Evolutionary conservation across 306 rosid species (phyloP).

Genomic region (Alnus glutinosa): DNA sequence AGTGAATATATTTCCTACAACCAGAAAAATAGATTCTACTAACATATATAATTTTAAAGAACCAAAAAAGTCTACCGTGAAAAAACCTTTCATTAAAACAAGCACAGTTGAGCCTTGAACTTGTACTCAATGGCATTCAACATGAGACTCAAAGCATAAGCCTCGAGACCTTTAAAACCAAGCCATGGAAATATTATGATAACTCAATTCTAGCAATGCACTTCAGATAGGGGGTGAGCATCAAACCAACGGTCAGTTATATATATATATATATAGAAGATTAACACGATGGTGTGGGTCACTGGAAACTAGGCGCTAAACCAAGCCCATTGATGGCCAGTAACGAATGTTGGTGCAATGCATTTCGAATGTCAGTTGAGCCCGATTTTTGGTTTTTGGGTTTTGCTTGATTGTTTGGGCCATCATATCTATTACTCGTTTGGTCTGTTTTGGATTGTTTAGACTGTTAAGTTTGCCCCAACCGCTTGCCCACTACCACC

Average conservation of each 20-base stretch:
- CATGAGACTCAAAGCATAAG: neutral
- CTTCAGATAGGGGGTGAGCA: neutral
- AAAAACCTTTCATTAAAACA: neutral
- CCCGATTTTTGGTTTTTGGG: neutral
- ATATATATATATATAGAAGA: too few species aligned
- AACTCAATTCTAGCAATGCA: neutral
- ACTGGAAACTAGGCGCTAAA: neutral
- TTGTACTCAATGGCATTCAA: neutral
- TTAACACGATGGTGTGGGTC: too few species aligned
- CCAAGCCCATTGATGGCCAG: neutral
- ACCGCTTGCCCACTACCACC: neutral
- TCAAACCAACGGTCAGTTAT: too few species aligned
- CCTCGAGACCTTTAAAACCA: neutral
- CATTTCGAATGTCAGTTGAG: too few species aligned
- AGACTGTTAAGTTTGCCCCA: too few species aligned
- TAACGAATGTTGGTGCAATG: neutral
- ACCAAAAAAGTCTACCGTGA: neutral
- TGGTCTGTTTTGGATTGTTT: too few species aligned
- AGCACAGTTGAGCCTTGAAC: neutral
- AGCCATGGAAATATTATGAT: neutral
- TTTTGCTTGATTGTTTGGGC: too few species aligned
- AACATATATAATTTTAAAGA: neutral
- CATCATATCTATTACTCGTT: too few species aligned
- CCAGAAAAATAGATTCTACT: neutral
- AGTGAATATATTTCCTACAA: neutral